Conservation (phyloP, 148 eudicot species). For the Chenopodium suecicum region DNA sequence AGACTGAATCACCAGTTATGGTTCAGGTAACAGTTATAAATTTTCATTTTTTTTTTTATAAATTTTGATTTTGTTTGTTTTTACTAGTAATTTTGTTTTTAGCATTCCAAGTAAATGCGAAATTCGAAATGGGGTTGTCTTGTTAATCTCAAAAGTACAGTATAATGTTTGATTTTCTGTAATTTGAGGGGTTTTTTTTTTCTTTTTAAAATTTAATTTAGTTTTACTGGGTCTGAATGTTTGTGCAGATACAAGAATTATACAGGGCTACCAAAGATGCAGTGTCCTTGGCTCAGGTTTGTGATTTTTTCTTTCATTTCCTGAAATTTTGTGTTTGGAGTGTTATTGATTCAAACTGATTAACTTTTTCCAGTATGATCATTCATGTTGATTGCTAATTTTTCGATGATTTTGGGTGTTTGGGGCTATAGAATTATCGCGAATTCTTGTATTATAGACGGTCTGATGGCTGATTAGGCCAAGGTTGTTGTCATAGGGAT, state of each 20-base stretch:
- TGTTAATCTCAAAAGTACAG: not conserved
- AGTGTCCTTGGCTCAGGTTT: constrained; percentile 95
- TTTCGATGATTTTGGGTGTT: not conserved
- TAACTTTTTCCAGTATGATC: not conserved
- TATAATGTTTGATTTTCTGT: constrained; percentile 1
- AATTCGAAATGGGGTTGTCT: constrained; percentile 6
- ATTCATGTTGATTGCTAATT: constrained; percentile 8
- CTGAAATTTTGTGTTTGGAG: not conserved
- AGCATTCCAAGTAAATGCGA: constrained; percentile 11
- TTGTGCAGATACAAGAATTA: constrained; percentile 81
- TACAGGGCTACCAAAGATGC: constrained; percentile 70
- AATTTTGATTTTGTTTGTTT: not conserved
- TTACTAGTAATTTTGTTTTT: not conserved
- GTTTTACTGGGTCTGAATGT: not conserved
- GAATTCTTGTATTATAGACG: too few species aligned
- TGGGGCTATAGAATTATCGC: not conserved
- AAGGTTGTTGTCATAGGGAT: not conserved
- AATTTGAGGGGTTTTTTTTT: not conserved
- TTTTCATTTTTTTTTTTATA: not conserved
- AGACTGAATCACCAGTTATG: constrained; percentile 60
- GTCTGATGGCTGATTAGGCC: too few species aligned
- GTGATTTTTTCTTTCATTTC: constrained; percentile 30
- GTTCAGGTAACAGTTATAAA: constrained; percentile 39
- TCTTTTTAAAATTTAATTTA: not conserved
- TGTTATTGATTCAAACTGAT: not conserved